Conservation (phyloP, 1,284 basidiomycete genomes). For the Apiotrichum akiyoshidainum region DNA sequence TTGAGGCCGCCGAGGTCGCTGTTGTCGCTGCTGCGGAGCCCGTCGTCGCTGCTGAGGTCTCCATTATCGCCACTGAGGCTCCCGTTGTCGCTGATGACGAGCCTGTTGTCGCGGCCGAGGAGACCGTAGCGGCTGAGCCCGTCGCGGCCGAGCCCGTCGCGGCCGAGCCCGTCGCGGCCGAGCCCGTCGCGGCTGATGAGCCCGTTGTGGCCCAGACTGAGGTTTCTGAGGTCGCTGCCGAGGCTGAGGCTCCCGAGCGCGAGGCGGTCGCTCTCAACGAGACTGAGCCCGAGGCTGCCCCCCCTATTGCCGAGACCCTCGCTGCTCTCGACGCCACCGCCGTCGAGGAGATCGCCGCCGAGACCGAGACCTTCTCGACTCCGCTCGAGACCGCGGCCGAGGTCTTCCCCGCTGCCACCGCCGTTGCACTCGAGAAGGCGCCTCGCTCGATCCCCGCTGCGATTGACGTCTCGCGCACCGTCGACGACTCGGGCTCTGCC, state of each 20-base stretch:
- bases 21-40: too few species aligned
- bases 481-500: neutral
- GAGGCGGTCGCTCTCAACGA: neutral
- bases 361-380: neutral
- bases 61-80: neutral
- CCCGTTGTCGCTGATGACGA: neutral
- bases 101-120: neutral
- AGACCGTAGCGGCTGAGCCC: neutral
- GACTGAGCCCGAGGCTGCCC: neutral
- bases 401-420: neutral
- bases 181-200: neutral
- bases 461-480: neutral
- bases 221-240: neutral
- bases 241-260: neutral
- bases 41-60: neutral
- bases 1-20: neutral
- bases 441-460: neutral
- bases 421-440: neutral
- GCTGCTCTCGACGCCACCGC: neutral
- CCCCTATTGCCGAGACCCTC: neutral
- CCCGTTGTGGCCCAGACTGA: neutral
- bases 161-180: neutral
- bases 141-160: neutral
- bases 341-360: too few species aligned
- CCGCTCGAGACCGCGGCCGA: neutral